phyloP scores from a whole-genome alignment of 768 basidiomycete species.

The Leccinellum rugosiceps region DNA sequence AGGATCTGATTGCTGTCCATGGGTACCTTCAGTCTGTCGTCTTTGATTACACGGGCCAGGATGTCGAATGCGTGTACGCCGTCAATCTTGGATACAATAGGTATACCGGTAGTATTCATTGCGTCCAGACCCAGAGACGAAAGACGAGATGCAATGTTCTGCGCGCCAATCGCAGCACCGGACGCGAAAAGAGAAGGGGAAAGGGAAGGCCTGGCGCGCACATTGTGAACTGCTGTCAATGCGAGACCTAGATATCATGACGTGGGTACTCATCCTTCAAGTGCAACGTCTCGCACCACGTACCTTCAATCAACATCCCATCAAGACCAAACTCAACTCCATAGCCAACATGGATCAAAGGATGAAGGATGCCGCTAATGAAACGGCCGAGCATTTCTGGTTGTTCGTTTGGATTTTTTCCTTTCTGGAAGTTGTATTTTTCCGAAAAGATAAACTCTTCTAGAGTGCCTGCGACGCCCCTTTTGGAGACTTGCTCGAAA shows the following conservation, averaged over 20 bases:
- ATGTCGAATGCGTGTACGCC: constrained; percentile 44
- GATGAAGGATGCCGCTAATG: constrained; percentile 49
- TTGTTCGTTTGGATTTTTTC: constrained; percentile 20
- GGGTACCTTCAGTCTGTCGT: constrained; percentile 33
- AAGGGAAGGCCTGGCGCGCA: constrained; percentile 36
- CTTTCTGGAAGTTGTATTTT: constrained; percentile 22
- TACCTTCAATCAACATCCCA: constrained; percentile 64
- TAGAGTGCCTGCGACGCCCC: constrained; percentile 14
- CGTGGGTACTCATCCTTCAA: neutral
- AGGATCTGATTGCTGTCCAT: constrained; percentile 17
- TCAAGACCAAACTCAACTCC: constrained; percentile 62
- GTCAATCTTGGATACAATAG: neutral
- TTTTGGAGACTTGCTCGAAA: constrained; percentile 10
- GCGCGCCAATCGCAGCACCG: neutral
- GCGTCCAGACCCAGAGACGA: constrained; percentile 9
- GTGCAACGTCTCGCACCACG: neutral
- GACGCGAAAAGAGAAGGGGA: constrained; percentile 9
- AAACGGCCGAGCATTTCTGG: constrained; percentile 56
- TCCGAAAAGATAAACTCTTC: constrained; percentile 33
- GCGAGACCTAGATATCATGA: constrained; percentile 23
- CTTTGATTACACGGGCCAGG: constrained; percentile 49
- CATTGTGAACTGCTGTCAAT: constrained; percentile 21
- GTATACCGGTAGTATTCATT: too few relatives aligned
- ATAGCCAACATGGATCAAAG: constrained; percentile 60
- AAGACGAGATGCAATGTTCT: constrained; percentile 3